Conservation (phyloP, 2,329 filamentous ascomycete species). For the Rachicladosporium sp. region DNA sequence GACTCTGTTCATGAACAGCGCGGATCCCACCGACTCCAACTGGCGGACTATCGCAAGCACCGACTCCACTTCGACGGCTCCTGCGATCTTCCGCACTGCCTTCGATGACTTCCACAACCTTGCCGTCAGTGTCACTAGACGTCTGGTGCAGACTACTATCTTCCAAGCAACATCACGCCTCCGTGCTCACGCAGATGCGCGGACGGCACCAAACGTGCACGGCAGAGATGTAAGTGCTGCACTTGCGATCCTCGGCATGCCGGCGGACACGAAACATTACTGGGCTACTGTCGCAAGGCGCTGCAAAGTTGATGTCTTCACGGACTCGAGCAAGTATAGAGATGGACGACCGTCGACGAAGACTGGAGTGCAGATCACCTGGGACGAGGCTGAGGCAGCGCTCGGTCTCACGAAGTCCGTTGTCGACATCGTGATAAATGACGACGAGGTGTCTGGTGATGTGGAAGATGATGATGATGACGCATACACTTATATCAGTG, state of each 20-base stretch:
- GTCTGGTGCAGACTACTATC: conserved; percentile 56
- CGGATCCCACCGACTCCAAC: conserved; percentile 43
- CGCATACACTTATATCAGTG: conserved; percentile 10
- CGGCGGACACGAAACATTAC: conserved; percentile 32
- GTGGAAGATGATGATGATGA: too few relatives aligned
- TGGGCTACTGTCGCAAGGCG: conserved; percentile 43
- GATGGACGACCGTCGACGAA: conserved; percentile 17
- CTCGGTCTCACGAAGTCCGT: conserved; percentile 21
- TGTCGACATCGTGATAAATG: too few relatives aligned
- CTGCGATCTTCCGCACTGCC: conserved; percentile 61
- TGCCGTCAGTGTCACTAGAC: conserved; percentile 52
- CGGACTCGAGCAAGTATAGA: conserved; percentile 15
- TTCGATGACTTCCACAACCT: conserved; percentile 66
- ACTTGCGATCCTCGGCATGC: conserved; percentile 41
- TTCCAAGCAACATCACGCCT: conserved; percentile 60
- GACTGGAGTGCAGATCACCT: conserved; percentile 17
- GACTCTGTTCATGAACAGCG: conserved; percentile 61
- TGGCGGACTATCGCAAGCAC: conserved; percentile 48
- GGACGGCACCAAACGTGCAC: conserved; percentile 13
- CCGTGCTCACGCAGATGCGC: conserved; percentile 32
- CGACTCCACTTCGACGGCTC: conserved; percentile 36
- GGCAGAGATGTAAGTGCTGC: conserved; percentile 42
- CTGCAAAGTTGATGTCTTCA: conserved; percentile 39
- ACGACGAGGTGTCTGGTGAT: too few relatives aligned
- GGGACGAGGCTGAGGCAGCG: conserved; percentile 32